A percentile compares a stretch with the other conserved stretches of the same genome.
phyloP scores from a whole-genome alignment of 2,329 filamentous ascomycete species.

The Penicillium palitans region DNA sequence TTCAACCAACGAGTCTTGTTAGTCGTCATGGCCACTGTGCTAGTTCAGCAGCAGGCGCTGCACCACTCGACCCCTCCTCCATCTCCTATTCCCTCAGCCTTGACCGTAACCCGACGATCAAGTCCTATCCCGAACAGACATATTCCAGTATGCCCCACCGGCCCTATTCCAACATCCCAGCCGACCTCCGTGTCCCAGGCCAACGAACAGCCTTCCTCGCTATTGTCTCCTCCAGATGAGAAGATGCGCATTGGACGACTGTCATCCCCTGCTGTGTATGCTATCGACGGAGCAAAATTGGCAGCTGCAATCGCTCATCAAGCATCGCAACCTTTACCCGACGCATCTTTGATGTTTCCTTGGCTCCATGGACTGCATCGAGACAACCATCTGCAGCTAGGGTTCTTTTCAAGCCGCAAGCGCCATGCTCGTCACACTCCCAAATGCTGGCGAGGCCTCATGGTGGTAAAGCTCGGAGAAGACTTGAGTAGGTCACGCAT shows the following conservation, averaged over 20 bases:
- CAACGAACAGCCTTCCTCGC: slow-evolving; percentile 60
- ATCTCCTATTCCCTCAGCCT: slow-evolving; percentile 47
- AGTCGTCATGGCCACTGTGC: slow-evolving; percentile 47
- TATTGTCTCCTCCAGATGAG: slow-evolving; percentile 71
- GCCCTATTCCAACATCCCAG: slow-evolving; percentile 60
- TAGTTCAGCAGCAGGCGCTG: slow-evolving; percentile 49
- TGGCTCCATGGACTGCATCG: slow-evolving; percentile 94
- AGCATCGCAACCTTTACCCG: slow-evolving; percentile 77
- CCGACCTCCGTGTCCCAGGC: slow-evolving; percentile 50
- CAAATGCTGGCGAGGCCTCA: slow-evolving; percentile 75
- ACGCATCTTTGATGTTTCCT: slow-evolving; percentile 84
- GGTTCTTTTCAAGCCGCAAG: slow-evolving; percentile 81
- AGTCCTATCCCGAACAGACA: slow-evolving; percentile 83
- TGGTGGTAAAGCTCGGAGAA: slow-evolving; percentile 84
- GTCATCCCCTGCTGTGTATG: slow-evolving; percentile 62
- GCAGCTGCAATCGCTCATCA: slow-evolving; percentile 72
- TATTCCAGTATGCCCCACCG: slow-evolving; percentile 82
- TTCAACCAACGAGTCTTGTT: not conserved
- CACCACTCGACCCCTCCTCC: slow-evolving; percentile 53
- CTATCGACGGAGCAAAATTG: slow-evolving; percentile 68
- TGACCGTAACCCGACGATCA: slow-evolving; percentile 60
- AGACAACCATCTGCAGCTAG: slow-evolving; percentile 81
- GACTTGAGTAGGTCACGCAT: slow-evolving; percentile 72
- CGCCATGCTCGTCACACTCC: slow-evolving; percentile 70
- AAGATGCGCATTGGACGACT: slow-evolving; percentile 58